These are phyloP conservation scores for Aaosphaeria arxii DNA, from an alignment of 2,329 filamentous ascomycete species.

Conservation along the genomic window DNA sequence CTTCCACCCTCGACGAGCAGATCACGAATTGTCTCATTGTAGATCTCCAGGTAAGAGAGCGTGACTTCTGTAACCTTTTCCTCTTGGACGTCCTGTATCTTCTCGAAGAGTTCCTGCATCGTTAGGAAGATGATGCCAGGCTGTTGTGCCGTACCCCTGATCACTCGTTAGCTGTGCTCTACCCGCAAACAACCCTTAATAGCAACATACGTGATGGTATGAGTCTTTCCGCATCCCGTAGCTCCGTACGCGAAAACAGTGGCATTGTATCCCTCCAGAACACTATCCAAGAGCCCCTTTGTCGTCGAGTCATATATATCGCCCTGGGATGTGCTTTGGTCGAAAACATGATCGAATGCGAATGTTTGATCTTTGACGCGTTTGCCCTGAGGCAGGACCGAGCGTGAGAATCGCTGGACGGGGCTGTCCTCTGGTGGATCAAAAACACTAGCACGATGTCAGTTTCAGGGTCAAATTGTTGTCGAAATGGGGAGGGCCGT, in stretches of 20 bases:
- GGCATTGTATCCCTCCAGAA: constrained; percentile 96
- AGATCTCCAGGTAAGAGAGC: constrained; percentile 95
- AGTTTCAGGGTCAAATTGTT: constrained; percentile 8
- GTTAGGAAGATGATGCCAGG: constrained; percentile 98
- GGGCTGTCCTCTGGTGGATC: constrained; percentile 95
- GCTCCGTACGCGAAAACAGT: constrained; percentile 98
- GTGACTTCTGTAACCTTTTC: constrained; percentile 90
- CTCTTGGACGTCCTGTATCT: constrained; percentile 79
- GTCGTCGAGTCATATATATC: constrained; percentile 97
- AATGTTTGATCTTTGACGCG: constrained; percentile 97
- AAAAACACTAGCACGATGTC: constrained; percentile 67
- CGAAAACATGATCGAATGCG: constrained; percentile 93
- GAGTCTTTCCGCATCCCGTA: constrained; percentile 96
- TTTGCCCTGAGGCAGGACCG: constrained; percentile 76
- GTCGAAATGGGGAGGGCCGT: constrained; percentile 35
- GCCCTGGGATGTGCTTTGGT: constrained; percentile 86
- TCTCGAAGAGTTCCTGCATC: constrained; percentile 98
- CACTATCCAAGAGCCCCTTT: constrained; percentile 83
- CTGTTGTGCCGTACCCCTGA: constrained; percentile 75
- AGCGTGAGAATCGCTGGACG: constrained; percentile 80
- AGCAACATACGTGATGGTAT: constrained; percentile 67
- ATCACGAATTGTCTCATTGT: constrained; percentile 98
- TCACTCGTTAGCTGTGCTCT: not conserved
- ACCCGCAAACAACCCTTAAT: not conserved
- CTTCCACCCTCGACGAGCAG: constrained; percentile 80